These are phyloP conservation scores for rapeseed (Brassica napus) DNA, from an alignment of 345 rosid genomes.

Conservation along the genomic window DNA sequence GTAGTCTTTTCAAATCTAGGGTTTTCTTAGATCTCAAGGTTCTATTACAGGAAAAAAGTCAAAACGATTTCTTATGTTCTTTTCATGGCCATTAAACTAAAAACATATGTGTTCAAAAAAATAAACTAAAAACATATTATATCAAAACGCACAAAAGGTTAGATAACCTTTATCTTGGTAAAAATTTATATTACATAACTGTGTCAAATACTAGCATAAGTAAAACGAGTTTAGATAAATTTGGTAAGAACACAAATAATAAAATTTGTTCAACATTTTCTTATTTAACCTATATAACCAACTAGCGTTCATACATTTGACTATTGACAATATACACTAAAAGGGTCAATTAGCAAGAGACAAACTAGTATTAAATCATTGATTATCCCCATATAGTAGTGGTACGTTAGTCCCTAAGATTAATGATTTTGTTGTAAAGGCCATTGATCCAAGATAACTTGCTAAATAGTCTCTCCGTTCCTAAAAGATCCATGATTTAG, in stretches of 20 bases:
- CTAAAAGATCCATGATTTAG: too few relatives aligned
- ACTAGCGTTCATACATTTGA: neutral
- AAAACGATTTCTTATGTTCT: constrained; percentile 28
- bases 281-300: neutral
- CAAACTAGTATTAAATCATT: neutral
- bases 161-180: neutral
- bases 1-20: constrained; percentile 42
- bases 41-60: constrained; percentile 27
- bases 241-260: neutral
- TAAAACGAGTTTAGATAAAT: neutral
- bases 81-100: constrained; percentile 16
- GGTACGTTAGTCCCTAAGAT: neutral
- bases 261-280: neutral
- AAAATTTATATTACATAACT: neutral
- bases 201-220: neutral
- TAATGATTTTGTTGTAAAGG: neutral
- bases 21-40: constrained; percentile 39
- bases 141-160: neutral
- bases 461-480: neutral
- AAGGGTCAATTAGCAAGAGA: neutral
- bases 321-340: neutral
- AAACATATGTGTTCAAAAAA: neutral
- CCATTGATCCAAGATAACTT: neutral
- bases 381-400: neutral
- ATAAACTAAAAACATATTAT: neutral